These are phyloP conservation scores for Ophiocordyceps unilateralis DNA, from an alignment of 2,329 filamentous ascomycete species.

Conservation along the genomic window DNA sequence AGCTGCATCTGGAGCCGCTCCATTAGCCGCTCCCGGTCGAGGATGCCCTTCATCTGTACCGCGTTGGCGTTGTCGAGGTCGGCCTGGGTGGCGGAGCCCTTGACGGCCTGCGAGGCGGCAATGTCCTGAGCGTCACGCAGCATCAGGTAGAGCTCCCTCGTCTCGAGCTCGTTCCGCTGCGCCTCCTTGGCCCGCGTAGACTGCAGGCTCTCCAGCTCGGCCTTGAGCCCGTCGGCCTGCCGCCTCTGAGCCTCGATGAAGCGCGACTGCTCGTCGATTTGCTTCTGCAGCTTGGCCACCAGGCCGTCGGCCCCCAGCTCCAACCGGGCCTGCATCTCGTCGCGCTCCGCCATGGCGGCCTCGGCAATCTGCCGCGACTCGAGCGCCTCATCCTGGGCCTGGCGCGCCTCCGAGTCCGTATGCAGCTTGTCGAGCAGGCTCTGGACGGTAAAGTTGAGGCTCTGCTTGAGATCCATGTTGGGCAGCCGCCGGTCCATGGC, in stretches of 20 bases:
- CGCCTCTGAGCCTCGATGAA: constrained; percentile 80
- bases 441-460: constrained; percentile 93
- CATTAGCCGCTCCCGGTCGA: constrained; percentile 86
- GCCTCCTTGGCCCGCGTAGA: constrained; percentile 75
- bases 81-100: constrained; percentile 24
- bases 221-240: constrained; percentile 75
- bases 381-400: constrained; percentile 78
- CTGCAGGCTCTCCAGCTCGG: constrained; percentile 75
- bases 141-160: constrained; percentile 94
- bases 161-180: constrained; percentile 90
- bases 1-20: constrained; percentile 87
- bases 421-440: constrained; percentile 88
- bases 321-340: constrained; percentile 80
- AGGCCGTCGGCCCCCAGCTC: constrained; percentile 86
- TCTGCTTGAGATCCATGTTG: constrained; percentile 96
- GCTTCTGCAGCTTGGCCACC: constrained; percentile 80
- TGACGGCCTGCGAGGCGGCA: constrained; percentile 64
- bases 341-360: constrained; percentile 85
- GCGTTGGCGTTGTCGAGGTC: constrained; percentile 45
- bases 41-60: constrained; percentile 71
- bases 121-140: constrained; percentile 93
- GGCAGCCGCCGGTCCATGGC: constrained; percentile 92
- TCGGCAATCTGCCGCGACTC: constrained; percentile 88
- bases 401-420: constrained; percentile 85
- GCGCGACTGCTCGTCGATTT: constrained; percentile 80